Evolutionary conservation across 139 green algal species (phyloP), one percentile per base, ranked within the genome.

Genomic region (Gonium pectorale): DNA sequence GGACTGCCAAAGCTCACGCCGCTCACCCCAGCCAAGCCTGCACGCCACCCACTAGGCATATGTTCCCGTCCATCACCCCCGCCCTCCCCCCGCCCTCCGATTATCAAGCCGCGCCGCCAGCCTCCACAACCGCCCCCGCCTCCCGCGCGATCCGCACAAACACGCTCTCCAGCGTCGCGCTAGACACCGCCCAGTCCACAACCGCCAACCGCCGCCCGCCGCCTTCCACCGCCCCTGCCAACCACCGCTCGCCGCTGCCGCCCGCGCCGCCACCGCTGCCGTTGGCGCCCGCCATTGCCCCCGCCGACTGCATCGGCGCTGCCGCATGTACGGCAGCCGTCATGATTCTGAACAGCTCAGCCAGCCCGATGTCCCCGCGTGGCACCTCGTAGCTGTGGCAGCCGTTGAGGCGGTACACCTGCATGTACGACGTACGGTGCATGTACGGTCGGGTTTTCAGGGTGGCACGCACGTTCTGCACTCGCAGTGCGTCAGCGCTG

Each of bases 341-440:
- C 79, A 77, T 67, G 1, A 26, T 51, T 9, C 62, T 17, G 44
- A 84, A 84, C n/a, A 84, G 43, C 40, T 37, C 26, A 38, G 41
- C 62, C 43, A 84, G 78, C 2, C 24, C 21, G 2, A 74, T 63
- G 15, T 37, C 35, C 1, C 13, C 35, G 0, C 64, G 79, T 5
- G 79, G 79, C 33, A 85, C 46, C 37, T 85, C 79, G 35, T 78
- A 85, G 35, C 79, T 63, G 64, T 78, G 79, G 24, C 13, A 59
- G 49, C 79, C 79, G 26, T 77, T 67, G 24, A 85, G 79, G 79
- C 79, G 64, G 79, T 85, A 85, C 64, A 85, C 79, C 79, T 85
- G 77, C 22, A 46, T 62, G 44, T 31, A 37, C 33, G 31, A 49
- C 26, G n/a, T n/a, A n/a, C n/a, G n/a, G n/a, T n/a, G n/a, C n/a